phyloP scores from a whole-genome alignment of 352 stramenopile genomes.

The Elongisporangium anandrum region DNA sequence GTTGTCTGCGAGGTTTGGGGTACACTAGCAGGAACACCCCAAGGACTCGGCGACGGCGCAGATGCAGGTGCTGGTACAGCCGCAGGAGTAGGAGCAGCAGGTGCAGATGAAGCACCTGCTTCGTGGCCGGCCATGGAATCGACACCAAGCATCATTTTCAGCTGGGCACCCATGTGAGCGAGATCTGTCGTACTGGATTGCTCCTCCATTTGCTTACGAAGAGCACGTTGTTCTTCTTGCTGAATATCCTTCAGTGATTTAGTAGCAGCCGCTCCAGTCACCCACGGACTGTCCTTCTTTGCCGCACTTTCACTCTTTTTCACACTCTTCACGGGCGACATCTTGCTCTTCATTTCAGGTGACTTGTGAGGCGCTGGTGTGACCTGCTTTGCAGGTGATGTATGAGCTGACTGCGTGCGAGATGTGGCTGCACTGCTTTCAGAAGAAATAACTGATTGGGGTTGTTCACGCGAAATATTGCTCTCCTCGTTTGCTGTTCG shows the following conservation, averaged over 20 bases:
- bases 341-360: slow-evolving; percentile 23
- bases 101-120: slow-evolving; percentile 9
- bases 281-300: slow-evolving; percentile 36
- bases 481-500: slow-evolving; percentile 16
- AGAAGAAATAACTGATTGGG: not conserved
- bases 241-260: slow-evolving; percentile 84
- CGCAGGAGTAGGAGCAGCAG: slow-evolving; percentile 5
- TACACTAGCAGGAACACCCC: slow-evolving; percentile 34
- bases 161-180: slow-evolving; percentile 75
- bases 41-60: slow-evolving; percentile 30
- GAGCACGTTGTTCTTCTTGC: slow-evolving; percentile 67
- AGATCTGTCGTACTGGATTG: slow-evolving; percentile 35
- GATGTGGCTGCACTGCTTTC: not conserved
- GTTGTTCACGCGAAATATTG: not conserved
- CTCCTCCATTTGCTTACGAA: slow-evolving; percentile 49
- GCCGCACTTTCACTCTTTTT: slow-evolving; percentile 15
- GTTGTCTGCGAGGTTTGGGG: slow-evolving; percentile 24
- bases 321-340: slow-evolving; percentile 21
- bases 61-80: slow-evolving; percentile 5
- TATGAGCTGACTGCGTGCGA: slow-evolving; percentile 1
- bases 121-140: slow-evolving; percentile 15
- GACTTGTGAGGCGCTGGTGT: slow-evolving; percentile 8
- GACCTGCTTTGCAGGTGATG: not conserved
- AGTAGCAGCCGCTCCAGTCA: slow-evolving; percentile 11
- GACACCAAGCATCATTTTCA: slow-evolving; percentile 89